phyloP scores from a whole-genome alignment of 2,329 filamentous ascomycete species.

The Aspergillus tubingensis region DNA sequence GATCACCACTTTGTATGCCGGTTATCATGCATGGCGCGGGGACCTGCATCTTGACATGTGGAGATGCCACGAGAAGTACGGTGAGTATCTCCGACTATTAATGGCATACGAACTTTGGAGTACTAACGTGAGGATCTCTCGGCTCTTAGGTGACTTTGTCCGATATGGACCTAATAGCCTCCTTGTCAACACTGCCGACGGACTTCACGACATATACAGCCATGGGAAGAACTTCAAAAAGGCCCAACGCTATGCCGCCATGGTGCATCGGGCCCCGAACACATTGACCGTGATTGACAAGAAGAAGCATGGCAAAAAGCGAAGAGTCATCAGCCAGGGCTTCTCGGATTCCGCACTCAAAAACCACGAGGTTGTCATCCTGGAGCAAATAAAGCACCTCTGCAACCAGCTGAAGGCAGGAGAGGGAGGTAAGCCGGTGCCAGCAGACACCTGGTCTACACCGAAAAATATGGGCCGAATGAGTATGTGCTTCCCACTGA shows the following conservation, averaged over 20 bases:
- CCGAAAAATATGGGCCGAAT: constrained; percentile 48
- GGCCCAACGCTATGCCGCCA: constrained; percentile 51
- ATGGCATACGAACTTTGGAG: not conserved
- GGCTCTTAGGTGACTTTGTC: constrained; percentile 17
- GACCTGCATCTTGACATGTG: constrained; percentile 31
- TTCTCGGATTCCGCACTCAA: constrained; percentile 27
- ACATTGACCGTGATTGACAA: constrained; percentile 23
- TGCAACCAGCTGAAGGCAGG: not conserved
- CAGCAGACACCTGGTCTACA: constrained; percentile 11
- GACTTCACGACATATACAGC: constrained; percentile 46
- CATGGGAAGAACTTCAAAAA: constrained; percentile 52
- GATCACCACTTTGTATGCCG: not conserved
- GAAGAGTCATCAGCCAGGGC: constrained; percentile 21
- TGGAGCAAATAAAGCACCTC: constrained; percentile 13
- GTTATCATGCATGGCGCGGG: not conserved
- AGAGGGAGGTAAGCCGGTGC: not conserved
- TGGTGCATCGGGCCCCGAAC: constrained; percentile 39
- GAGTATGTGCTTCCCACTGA: constrained; percentile 26
- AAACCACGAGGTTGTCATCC: constrained; percentile 16
- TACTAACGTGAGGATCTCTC: not conserved
- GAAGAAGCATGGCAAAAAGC: constrained; percentile 19
- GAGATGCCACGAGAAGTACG: constrained; percentile 32
- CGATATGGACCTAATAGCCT: constrained; percentile 28
- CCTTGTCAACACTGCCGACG: constrained; percentile 20
- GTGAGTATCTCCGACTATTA: constrained; percentile 12